These are phyloP conservation scores for Tilletia caries DNA, from an alignment of 1,284 basidiomycete genomes.

Conservation along the genomic window DNA sequence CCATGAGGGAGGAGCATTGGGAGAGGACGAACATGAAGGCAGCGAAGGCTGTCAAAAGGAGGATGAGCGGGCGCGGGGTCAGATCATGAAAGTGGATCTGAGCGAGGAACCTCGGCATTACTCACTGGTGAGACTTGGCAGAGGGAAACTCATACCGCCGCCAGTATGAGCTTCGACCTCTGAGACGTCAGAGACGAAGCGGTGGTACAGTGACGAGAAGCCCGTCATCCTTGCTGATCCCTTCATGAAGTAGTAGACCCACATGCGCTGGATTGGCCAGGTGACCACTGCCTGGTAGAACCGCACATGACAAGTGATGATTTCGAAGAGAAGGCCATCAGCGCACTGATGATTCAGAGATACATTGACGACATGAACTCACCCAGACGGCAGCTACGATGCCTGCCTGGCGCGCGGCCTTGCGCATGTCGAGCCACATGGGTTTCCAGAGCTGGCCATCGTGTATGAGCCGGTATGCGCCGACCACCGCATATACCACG, in stretches of 20 bases:
- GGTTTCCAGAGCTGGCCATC: conserved; percentile 44
- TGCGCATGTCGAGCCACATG: conserved; percentile 44
- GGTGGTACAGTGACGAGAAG: conserved; percentile 13
- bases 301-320: background rate
- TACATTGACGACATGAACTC: too few relatives aligned
- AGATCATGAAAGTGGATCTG: conserved; percentile 13
- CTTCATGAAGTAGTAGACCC: conserved; percentile 46
- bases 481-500: conserved; percentile 45
- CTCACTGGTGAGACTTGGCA: conserved; percentile 34
- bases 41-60: conserved; percentile 30
- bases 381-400: conserved; percentile 34
- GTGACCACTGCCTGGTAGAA: conserved; percentile 30
- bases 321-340: background rate
- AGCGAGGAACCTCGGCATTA: background rate
- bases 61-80: too few relatives aligned
- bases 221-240: conserved; percentile 36
- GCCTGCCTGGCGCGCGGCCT: conserved; percentile 33
- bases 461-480: conserved; percentile 46
- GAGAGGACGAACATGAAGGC: conserved; percentile 46
- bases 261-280: conserved; percentile 42
- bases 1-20: conserved; percentile 46
- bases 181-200: conserved; percentile 29
- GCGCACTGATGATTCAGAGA: background rate
- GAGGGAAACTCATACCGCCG: conserved; percentile 29
- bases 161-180: conserved; percentile 25